These are phyloP conservation scores for Penicillium oxalicum DNA, from an alignment of 2,329 filamentous ascomycete species.

Conservation along the genomic window DNA sequence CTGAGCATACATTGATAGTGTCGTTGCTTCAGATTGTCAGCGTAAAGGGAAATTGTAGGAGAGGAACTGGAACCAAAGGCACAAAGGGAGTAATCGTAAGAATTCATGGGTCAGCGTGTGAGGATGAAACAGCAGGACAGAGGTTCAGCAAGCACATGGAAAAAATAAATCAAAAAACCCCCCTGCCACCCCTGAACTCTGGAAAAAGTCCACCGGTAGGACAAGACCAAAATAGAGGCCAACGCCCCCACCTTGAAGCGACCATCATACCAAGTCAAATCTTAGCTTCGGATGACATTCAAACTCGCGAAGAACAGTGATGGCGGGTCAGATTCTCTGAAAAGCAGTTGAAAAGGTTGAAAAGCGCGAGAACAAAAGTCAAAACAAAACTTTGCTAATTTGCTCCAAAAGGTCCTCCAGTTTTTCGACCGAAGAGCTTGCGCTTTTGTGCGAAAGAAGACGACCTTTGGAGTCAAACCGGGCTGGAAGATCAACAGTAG, in stretches of 20 bases:
- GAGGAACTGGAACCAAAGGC: too few species aligned
- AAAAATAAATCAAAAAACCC: background rate
- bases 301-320: too few species aligned
- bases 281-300: too few species aligned
- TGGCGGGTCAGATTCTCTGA: too few species aligned
- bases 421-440: conserved; percentile 31
- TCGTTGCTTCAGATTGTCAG: background rate
- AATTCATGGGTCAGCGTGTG: background rate
- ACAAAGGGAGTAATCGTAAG: too few species aligned
- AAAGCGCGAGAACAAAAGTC: too few species aligned
- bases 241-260: background rate
- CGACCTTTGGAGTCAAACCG: conserved; percentile 41
- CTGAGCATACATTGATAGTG: background rate
- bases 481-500: conserved; percentile 40
- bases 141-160: background rate
- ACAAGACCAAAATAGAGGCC: background rate
- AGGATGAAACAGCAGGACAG: too few species aligned
- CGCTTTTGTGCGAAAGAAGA: conserved; percentile 27
- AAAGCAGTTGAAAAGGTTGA: too few species aligned
- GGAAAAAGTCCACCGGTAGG: too few species aligned
- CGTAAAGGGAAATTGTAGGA: background rate
- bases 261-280: too few species aligned
- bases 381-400: conserved; percentile 23
- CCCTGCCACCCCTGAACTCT: background rate
- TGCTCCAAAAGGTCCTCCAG: conserved; percentile 34